Percentiles rank a stretch among this genome's conserved stretches.
phyloP scores from a whole-genome alignment of 805 yeast species.

The Saccharomycopsis fibuligera region DNA sequence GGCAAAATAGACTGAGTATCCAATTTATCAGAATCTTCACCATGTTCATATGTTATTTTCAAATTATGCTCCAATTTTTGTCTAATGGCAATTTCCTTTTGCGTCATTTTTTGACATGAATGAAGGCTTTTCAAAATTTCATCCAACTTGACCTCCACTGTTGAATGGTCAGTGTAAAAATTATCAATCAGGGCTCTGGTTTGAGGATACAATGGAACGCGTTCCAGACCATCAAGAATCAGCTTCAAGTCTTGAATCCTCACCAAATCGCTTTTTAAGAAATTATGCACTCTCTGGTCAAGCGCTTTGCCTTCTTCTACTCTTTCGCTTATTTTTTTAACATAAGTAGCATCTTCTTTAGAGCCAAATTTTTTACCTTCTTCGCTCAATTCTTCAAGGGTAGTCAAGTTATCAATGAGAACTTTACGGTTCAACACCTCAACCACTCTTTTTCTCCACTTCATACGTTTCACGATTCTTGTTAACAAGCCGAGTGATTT shows the following conservation, averaged over 20 bases:
- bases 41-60: no score
- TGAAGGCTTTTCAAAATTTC: not conserved
- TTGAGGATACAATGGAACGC: conserved; percentile 7
- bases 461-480: conserved; percentile 31
- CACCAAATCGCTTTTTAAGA: conserved; percentile 10
- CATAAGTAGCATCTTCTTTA: conserved; percentile 19
- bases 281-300: conserved; percentile 16
- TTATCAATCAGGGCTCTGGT: conserved; percentile 3
- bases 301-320: conserved; percentile 21
- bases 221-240: not conserved
- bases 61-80: not conserved
- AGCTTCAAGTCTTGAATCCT: conserved; percentile 17
- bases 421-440: conserved; percentile 18
- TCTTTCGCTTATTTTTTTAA: conserved; percentile 16
- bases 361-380: conserved; percentile 27
- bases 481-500: conserved; percentile 40
- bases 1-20: no score
- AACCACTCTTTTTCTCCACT: conserved; percentile 33
- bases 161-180: conserved; percentile 1
- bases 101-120: not conserved
- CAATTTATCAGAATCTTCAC: no score
- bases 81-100: not conserved
- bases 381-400: conserved; percentile 21
- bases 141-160: conserved; percentile 8
- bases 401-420: conserved; percentile 23